A percentile compares a stretch with the other conserved stretches of the same genome.
Conservation (phyloP, 441 rosid species). For the Cnidoscolus chayamansa region DNA sequence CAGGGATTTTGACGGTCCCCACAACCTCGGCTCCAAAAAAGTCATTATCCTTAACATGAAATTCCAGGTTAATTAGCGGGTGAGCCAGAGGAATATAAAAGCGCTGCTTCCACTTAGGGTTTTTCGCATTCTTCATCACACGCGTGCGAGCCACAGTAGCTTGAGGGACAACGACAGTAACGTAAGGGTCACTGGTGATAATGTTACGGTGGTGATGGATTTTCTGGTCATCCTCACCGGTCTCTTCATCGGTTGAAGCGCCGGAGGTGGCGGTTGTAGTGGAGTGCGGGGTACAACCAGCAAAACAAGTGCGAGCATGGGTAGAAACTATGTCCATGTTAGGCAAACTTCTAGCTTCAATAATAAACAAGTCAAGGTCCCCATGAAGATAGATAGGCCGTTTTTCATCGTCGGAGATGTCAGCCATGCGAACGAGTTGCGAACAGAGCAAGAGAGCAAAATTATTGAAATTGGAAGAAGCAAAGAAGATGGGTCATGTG, state of each 20-base stretch:
- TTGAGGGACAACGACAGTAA: slow-evolving; percentile 75
- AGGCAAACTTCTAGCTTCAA: slow-evolving; percentile 63
- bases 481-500: neutral
- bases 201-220: slow-evolving; percentile 38
- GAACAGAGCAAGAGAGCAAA: neutral
- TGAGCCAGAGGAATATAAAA: slow-evolving; percentile 67
- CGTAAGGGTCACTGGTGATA: slow-evolving; percentile 79
- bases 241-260: slow-evolving; percentile 11
- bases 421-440: slow-evolving; percentile 15
- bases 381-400: slow-evolving; percentile 56
- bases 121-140: slow-evolving; percentile 54
- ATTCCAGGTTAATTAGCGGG: slow-evolving; percentile 52
- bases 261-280: neutral
- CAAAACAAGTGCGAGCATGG: slow-evolving; percentile 45
- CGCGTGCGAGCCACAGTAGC: slow-evolving; percentile 78
- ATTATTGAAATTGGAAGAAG: neutral
- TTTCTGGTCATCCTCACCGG: slow-evolving; percentile 17
- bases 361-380: slow-evolving; percentile 63
- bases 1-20: slow-evolving; percentile 58
- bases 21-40: slow-evolving; percentile 67
- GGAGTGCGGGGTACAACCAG: slow-evolving; percentile 35
- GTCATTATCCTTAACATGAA: slow-evolving; percentile 81
- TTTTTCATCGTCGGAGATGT: neutral
- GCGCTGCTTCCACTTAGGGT: slow-evolving; percentile 72
- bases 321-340: slow-evolving; percentile 70